A percentile compares a stretch with the other conserved stretches of the same genome.
phyloP scores from a whole-genome alignment of 345 rosid species.

The Aquilaria sinensis region DNA sequence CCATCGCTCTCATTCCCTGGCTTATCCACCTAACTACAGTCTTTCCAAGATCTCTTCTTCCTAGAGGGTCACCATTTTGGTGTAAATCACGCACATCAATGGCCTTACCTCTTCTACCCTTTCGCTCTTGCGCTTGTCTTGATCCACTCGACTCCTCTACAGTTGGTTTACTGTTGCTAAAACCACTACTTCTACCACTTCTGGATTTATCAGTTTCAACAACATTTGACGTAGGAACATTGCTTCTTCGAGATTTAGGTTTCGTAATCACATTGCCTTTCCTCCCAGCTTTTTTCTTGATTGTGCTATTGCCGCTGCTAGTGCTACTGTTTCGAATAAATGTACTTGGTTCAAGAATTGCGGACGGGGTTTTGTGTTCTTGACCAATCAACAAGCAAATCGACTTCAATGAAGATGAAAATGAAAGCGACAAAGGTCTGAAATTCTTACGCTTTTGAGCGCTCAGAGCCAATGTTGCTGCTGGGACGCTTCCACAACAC shows the following conservation, averaged over 20 bases:
- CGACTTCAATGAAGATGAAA: slow-evolving; percentile 29
- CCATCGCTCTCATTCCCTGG: slow-evolving; percentile 86
- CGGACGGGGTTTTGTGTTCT: slow-evolving; percentile 11
- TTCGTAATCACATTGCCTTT: slow-evolving; percentile 25
- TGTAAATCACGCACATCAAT: slow-evolving; percentile 29
- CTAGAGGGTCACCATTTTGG: slow-evolving; percentile 87
- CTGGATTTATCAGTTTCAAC: slow-evolving; percentile 9
- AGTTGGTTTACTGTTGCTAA: slow-evolving; percentile 7
- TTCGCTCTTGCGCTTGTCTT: slow-evolving; percentile 8
- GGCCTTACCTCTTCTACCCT: slow-evolving; percentile 16
- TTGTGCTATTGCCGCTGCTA: slow-evolving; percentile 15
- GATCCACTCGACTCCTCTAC: slow-evolving; percentile 13
- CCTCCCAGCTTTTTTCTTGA: slow-evolving; percentile 36
- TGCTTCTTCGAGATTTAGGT: slow-evolving; percentile 7
- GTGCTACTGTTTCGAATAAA: slow-evolving; percentile 21
- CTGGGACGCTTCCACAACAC: slow-evolving; percentile 39
- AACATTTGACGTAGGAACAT: no score
- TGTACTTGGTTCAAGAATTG: slow-evolving; percentile 13
- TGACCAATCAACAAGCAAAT: slow-evolving; percentile 22
- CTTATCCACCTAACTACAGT: slow-evolving; percentile 71
- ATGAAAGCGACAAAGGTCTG: slow-evolving; percentile 21
- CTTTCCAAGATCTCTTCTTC: slow-evolving; percentile 73
- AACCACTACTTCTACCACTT: slow-evolving; percentile 3
- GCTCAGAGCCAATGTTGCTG: slow-evolving; percentile 20
- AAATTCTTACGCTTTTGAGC: slow-evolving; percentile 16